Conservation (phyloP, 371 early-diverging fungal genomes). For the Nematocida minor region DNA sequence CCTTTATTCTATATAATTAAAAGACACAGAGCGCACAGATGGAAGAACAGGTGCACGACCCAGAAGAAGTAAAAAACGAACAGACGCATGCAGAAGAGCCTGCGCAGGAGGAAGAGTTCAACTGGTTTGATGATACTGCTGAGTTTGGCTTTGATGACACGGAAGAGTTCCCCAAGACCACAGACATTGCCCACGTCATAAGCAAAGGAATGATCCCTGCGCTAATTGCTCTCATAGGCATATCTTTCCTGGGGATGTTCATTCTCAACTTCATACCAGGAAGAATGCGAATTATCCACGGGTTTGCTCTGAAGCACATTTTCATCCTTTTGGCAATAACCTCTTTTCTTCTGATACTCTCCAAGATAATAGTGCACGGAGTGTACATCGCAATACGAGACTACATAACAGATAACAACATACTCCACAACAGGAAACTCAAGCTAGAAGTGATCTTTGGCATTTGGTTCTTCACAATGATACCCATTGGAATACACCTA, state of each 20-base stretch:
- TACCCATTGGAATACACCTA: slow-evolving; percentile 50
- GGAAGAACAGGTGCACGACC: too few relatives aligned
- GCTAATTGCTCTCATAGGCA: neutral
- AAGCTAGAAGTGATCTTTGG: slow-evolving; percentile 21
- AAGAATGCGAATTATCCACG: neutral
- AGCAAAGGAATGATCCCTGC: slow-evolving; percentile 15
- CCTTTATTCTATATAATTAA: too few relatives aligned
- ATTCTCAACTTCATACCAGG: slow-evolving; percentile 33
- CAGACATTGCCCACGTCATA: neutral
- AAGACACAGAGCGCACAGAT: neutral
- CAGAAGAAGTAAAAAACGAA: too few relatives aligned
- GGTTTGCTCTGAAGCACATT: slow-evolving; percentile 33
- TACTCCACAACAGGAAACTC: slow-evolving; percentile 35
- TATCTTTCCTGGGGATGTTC: slow-evolving; percentile 10
- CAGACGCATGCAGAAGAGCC: too few relatives aligned
- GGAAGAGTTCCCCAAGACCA: slow-evolving; percentile 1
- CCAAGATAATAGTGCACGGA: slow-evolving; percentile 4
- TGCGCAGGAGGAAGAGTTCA: slow-evolving; percentile 50
- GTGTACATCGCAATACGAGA: slow-evolving; percentile 17
- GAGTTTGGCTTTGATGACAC: slow-evolving; percentile 58
- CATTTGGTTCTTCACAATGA: slow-evolving; percentile 51
- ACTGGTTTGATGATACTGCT: slow-evolving; percentile 59
- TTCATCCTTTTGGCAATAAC: slow-evolving; percentile 2
- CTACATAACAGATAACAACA: neutral
- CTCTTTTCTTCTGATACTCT: slow-evolving; percentile 17